Percentiles rank a stretch among this genome's conserved stretches.
Evolutionary conservation across 495 filamentous ascomycete species (phyloP).

Genomic region (Lasiosphaeria ovina): DNA sequence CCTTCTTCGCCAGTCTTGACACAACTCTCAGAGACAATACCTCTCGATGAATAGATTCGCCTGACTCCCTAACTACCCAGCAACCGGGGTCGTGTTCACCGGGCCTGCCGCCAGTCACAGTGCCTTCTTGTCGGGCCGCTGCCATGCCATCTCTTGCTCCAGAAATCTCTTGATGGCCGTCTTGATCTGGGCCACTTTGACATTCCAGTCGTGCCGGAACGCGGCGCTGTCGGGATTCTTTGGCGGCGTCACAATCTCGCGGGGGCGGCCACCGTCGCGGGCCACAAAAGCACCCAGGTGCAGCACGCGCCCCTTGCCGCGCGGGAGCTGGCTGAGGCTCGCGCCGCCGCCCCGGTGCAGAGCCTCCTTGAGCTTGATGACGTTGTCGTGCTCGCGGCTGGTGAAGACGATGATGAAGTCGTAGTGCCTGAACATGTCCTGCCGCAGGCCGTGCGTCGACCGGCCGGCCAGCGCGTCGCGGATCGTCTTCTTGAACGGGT

Average conservation of each 20-base stretch:
- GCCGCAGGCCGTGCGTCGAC: conserved; percentile 10
- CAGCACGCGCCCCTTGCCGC: conserved; percentile 23
- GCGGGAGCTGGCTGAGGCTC: background rate
- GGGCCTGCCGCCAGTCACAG: too few species aligned
- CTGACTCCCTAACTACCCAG: too few species aligned
- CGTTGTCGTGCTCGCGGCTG: conserved; percentile 25
- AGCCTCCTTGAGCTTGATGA: conserved; percentile 23
- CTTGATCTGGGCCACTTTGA: conserved; percentile 23
- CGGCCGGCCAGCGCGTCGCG: conserved; percentile 1
- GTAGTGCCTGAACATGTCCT: conserved; percentile 17
- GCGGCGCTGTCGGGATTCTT: background rate
- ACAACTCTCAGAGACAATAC: too few species aligned
- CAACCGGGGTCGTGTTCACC: too few species aligned
- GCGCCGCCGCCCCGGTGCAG: background rate
- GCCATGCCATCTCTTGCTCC: conserved; percentile 25
- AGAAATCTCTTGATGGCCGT: conserved; percentile 25
- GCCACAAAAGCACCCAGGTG: conserved; percentile 23
- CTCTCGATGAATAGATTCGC: too few species aligned
- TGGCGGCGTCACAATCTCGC: conserved; percentile 2
- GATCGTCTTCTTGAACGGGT: conserved; percentile 22
- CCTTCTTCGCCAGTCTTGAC: too few species aligned
- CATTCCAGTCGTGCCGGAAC: conserved; percentile 17
- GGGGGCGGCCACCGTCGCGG: background rate
- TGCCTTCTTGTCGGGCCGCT: conserved; percentile 20
- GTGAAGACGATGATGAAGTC: conserved; percentile 30